These are phyloP conservation scores for Mucor irregularis DNA, from an alignment of 371 early-diverging fungal species.

Conservation along the genomic window DNA sequence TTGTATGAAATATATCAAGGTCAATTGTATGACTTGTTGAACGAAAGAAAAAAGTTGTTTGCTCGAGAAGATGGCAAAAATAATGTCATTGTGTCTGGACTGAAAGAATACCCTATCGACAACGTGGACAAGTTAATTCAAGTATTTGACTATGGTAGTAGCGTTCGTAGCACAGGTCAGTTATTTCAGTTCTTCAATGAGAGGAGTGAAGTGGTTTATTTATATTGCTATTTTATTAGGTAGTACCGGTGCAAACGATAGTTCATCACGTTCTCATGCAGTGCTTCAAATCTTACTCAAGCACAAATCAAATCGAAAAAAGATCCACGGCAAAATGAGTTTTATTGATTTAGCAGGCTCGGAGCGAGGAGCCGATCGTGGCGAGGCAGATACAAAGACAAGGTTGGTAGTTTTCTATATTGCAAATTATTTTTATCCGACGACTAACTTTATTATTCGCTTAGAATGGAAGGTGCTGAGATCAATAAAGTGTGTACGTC, in stretches of 20 bases:
- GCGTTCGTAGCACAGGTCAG: constrained; percentile 84
- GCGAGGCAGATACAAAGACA: constrained; percentile 87
- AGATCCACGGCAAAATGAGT: constrained; percentile 83
- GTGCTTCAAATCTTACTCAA: constrained; percentile 89
- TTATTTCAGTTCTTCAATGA: background rate
- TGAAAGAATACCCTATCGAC: constrained; percentile 82
- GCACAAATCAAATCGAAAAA: constrained; percentile 54
- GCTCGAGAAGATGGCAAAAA: constrained; percentile 95
- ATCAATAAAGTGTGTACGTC: constrained; percentile 97
- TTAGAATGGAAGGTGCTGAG: constrained; percentile 93
- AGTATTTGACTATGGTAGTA: constrained; percentile 91
- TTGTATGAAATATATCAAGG: constrained; percentile 98
- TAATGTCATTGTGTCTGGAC: constrained; percentile 85
- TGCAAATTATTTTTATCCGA: no score
- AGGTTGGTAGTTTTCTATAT: constrained; percentile 42
- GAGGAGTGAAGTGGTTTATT: no score
- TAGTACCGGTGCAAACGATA: constrained; percentile 93
- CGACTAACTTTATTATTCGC: no score
- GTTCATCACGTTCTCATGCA: constrained; percentile 98
- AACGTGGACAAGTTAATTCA: constrained; percentile 84
- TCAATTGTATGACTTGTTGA: constrained; percentile 91
- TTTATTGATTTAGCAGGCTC: constrained; percentile 99
- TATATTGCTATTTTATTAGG: constrained; percentile 74
- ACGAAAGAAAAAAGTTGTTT: constrained; percentile 83
- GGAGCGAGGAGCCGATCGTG: constrained; percentile 98